phyloP scores from a whole-genome alignment of 768 basidiomycete species.

The Rhodocollybia butyracea region DNA sequence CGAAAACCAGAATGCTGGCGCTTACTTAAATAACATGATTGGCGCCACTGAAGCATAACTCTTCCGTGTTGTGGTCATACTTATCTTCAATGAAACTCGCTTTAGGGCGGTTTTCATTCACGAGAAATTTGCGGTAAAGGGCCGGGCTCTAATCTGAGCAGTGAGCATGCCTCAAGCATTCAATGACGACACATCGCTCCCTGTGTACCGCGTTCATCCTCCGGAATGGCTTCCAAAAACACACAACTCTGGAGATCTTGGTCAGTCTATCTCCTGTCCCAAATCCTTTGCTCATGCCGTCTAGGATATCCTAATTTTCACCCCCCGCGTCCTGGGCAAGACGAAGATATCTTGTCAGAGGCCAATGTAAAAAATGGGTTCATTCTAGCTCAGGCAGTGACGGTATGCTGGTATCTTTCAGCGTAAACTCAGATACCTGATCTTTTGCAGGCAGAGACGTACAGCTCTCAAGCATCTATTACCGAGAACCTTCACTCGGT shows the following conservation, averaged over 20 bases:
- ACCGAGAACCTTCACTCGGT: constrained; percentile 48
- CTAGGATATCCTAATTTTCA: constrained; percentile 75
- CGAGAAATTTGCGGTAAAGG: not conserved
- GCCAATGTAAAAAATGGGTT: constrained; percentile 67
- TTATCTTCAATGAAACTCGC: constrained; percentile 8
- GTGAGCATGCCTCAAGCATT: constrained; percentile 2
- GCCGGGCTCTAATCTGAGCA: not conserved
- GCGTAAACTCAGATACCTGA: not conserved
- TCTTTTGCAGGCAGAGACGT: constrained; percentile 53
- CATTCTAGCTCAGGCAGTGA: constrained; percentile 46
- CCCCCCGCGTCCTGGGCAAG: constrained; percentile 71
- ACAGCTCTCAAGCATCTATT: constrained; percentile 53
- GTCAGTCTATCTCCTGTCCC: constrained; percentile 30
- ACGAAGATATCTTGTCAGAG: constrained; percentile 70
- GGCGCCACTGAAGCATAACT: no score
- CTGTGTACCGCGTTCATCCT: constrained; percentile 64
- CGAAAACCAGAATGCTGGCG: constrained; percentile 16
- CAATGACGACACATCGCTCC: constrained; percentile 22
- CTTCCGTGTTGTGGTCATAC: no score
- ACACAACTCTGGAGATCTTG: constrained; percentile 68
- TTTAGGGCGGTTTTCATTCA: no score
- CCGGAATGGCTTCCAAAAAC: constrained; percentile 71
- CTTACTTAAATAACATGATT: no score
- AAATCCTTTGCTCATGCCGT: not conserved
- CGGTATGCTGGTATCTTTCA: constrained; percentile 40